Evolutionary conservation across 371 early-diverging fungal genomes (phyloP), one percentile per base, ranked within the genome.

Genomic region (Conidiobolus coronatus): DNA sequence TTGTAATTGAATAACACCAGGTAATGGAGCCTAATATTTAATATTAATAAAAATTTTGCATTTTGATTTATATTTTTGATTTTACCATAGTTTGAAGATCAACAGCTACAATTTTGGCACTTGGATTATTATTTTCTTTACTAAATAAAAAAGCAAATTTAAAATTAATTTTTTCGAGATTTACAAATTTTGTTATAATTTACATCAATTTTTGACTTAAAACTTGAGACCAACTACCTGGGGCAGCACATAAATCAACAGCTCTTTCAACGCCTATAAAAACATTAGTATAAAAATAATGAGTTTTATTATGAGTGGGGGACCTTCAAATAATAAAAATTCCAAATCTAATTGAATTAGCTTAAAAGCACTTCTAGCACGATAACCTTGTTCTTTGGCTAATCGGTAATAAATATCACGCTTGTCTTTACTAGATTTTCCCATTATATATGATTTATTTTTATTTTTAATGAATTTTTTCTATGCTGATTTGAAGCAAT

Each of bases 161-260:
- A 11, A n/a, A n/a, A n/a, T n/a, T n/a, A n/a, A n/a, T n/a, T n/a
- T n/a, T n/a, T n/a, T n/a, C n/a, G n/a, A n/a, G n/a, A n/a, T n/a
- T n/a, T n/a, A n/a, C n/a, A n/a, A n/a, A n/a, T n/a, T n/a, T n/a
- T n/a, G n/a, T n/a, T 1, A 19, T 17, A 14, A 1, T 55, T 29
- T 64, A 66, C 68, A 56, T 67, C 14, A 82, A 65, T 49, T 73
- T 73, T 53, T 75, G 70, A 45, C 79, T 73, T 19, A 95, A 68
- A 12, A 99, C 98, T 63, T 99, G 99, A 34, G 86, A 81, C 99
- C 99, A 98, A 62, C 90, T 88, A 18, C 99, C 99, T 0, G 99
- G 99, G 2, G 99, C 98, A 14, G 98, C 97, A 64, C 98, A 99
- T 38, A 99, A 70, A 70, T 98, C 98, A 20, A 99, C 96, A 20